These are phyloP conservation scores for Microstegium vimineum DNA, from an alignment of 176 grass and related monocot genomes.

Conservation along the genomic window DNA sequence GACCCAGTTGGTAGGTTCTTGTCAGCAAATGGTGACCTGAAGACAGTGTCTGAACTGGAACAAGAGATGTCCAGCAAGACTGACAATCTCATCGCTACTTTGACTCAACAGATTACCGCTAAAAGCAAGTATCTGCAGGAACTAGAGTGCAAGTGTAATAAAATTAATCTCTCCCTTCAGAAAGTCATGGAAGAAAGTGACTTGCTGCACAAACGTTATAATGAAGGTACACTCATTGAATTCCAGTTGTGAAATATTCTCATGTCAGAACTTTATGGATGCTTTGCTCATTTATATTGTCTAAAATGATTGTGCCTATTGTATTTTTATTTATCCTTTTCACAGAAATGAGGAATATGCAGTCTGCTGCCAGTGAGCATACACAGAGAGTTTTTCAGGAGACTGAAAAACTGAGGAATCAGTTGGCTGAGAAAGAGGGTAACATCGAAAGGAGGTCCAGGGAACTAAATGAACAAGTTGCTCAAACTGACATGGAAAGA, in stretches of 20 bases:
- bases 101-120: constrained; percentile 36
- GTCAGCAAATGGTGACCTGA: constrained; percentile 36
- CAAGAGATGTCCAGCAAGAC: constrained; percentile 30
- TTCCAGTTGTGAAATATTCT: neutral
- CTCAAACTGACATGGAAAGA: constrained; percentile 53
- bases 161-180: constrained; percentile 34
- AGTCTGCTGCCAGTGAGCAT: constrained; percentile 38
- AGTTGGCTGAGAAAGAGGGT: constrained; percentile 40
- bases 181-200: constrained; percentile 39
- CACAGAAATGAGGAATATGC: constrained; percentile 50
- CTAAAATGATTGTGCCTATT: neutral
- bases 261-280: neutral
- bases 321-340: neutral
- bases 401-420: constrained; percentile 34
- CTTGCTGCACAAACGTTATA: constrained; percentile 20
- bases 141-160: too few species aligned
- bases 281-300: neutral
- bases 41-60: constrained; percentile 38
- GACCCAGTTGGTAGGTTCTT: constrained; percentile 38
- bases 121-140: constrained; percentile 39
- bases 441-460: constrained; percentile 31
- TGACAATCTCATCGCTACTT: constrained; percentile 37
- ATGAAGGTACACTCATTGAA: constrained; percentile 28
- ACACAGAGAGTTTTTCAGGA: constrained; percentile 32
- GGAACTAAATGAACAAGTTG: constrained; percentile 33